These are phyloP conservation scores for Brasenia schreberi DNA, from an alignment of 164 flowering plant species.

Conservation along the genomic window DNA sequence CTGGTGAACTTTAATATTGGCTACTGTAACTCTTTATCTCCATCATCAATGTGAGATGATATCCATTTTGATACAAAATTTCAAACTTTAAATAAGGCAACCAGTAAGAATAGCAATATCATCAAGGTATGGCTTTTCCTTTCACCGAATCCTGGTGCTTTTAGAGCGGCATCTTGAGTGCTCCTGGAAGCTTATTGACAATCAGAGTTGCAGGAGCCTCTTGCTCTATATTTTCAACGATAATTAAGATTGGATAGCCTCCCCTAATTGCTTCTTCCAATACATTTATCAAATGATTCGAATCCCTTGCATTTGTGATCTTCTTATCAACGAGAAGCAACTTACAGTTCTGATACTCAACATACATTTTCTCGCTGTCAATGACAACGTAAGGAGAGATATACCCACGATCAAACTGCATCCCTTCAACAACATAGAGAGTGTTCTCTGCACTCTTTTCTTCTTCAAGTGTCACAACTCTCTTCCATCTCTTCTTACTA, in stretches of 20 bases:
- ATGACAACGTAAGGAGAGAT: conserved; percentile 96
- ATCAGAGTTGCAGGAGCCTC: conserved; percentile 98
- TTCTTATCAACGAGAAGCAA: conserved; percentile 93
- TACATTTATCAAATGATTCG: conserved; percentile 27
- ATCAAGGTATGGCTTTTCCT: conserved; percentile 34
- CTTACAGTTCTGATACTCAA: conserved; percentile 96
- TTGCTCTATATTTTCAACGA: conserved; percentile 44
- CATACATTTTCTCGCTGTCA: conserved; percentile 88
- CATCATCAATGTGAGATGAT: no score
- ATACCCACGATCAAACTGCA: conserved; percentile 98
- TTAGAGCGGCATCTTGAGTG: conserved; percentile 93
- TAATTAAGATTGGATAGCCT: conserved; percentile 67
- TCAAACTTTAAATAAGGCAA: conserved; percentile 18
- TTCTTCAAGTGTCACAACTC: conserved; percentile 97
- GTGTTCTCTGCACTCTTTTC: conserved; percentile 92
- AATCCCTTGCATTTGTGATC: conserved; percentile 87
- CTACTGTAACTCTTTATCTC: no score
- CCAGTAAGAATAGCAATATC: conserved; percentile 43
- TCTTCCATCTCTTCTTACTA: no score
- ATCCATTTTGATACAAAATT: conserved; percentile 3
- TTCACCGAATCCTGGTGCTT: conserved; percentile 97
- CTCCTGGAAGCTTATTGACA: conserved; percentile 87
- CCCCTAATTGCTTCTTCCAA: conserved; percentile 87
- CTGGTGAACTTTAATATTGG: no score
- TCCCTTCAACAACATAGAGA: conserved; percentile 91